Evolutionary conservation across 2,329 filamentous ascomycete species (phyloP), one percentile per base, ranked within the genome.

Genomic region (Colletotrichum sp.): DNA sequence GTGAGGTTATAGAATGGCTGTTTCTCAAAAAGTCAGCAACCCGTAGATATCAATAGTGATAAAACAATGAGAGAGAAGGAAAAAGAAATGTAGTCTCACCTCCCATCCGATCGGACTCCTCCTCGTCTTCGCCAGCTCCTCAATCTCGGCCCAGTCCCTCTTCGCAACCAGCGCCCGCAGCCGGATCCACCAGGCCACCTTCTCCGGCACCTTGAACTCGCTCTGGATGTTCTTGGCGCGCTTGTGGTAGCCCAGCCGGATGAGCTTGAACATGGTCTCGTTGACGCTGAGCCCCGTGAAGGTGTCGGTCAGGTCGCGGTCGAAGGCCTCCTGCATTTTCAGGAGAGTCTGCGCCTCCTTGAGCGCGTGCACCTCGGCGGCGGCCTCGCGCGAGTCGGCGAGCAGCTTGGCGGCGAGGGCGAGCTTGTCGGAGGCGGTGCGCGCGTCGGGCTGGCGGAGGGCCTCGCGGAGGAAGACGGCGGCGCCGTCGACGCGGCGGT

Each of bases 71-170:
- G 27, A 29, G 16, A 13, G 4, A 11, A 15, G 16, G 9, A 16
- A 15, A 57, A 7, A 15, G 27, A 7, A 57, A 9, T 13, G 8
- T n/a, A 70, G 57, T 87, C 92, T 88, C 85, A 95, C 94, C 91
- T 98, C 95, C 97, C 97, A 99, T 13, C 96, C 96, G 82, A 99
- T 99, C 1, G 96, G 95, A 75, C 94, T 97, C 85, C 96, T 98
- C 82, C 95, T 92, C 81, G 89, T 90, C 82, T 93, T 94, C 44
- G 92, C 91, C 79, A 95, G 91, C 80, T 98, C 96, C 83, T 99
- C 96, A 74, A 99, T 90, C 83, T 98, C 96, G 68, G 92, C 93
- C 96, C 96, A 99, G 82, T 98, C 95, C 71, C 97, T 91, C 83
- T 96, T 95, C 19, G 95, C 94, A 4, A 99, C 95, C 67, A 99